Percentiles rank a stretch among this genome's conserved stretches.
phyloP scores from a whole-genome alignment of 2,329 filamentous ascomycete species.

The Penicillium griseofulvum region DNA sequence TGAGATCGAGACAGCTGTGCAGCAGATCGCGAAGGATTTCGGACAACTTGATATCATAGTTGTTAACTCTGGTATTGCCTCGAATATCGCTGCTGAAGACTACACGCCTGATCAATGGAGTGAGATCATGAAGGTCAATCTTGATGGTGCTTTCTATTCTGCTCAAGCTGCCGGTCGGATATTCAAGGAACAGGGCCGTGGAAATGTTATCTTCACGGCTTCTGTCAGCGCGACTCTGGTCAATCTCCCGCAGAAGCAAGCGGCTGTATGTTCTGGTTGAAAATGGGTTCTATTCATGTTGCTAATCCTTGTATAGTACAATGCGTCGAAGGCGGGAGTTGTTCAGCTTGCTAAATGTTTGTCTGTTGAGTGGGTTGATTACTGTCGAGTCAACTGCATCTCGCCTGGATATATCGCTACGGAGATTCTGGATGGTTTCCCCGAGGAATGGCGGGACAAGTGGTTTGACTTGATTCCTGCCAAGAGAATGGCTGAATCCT shows the following conservation, averaged over 20 bases:
- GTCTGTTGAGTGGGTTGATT: conserved; percentile 42
- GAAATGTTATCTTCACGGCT: conserved; percentile 42
- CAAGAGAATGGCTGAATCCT: conserved; percentile 36
- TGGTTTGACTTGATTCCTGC: conserved; percentile 44
- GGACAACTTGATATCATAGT: conserved; percentile 48
- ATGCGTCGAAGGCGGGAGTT: conserved; percentile 37
- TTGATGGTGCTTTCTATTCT: conserved; percentile 41
- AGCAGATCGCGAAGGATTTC: conserved; percentile 40
- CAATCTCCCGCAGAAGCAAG: conserved; percentile 42
- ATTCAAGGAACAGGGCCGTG: conserved; percentile 36
- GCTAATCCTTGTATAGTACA: conserved; percentile 27
- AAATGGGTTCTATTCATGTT: not conserved
- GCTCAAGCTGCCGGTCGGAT: conserved; percentile 40
- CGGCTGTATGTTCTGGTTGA: conserved; percentile 22
- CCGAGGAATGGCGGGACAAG: conserved; percentile 37
- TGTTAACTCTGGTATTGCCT: conserved; percentile 46
- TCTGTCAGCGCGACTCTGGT: conserved; percentile 40
- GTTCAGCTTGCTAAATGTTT: conserved; percentile 42
- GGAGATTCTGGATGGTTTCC: conserved; percentile 37
- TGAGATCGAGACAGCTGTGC: conserved; percentile 33
- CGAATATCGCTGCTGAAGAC: conserved; percentile 37
- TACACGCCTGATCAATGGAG: conserved; percentile 42
- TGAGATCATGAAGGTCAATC: conserved; percentile 41
- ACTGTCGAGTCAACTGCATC: conserved; percentile 41
- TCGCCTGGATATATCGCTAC: conserved; percentile 44